Evolutionary conservation across 2,329 filamentous ascomycete genomes (phyloP).

Genomic region (Fusarium acutatum): DNA sequence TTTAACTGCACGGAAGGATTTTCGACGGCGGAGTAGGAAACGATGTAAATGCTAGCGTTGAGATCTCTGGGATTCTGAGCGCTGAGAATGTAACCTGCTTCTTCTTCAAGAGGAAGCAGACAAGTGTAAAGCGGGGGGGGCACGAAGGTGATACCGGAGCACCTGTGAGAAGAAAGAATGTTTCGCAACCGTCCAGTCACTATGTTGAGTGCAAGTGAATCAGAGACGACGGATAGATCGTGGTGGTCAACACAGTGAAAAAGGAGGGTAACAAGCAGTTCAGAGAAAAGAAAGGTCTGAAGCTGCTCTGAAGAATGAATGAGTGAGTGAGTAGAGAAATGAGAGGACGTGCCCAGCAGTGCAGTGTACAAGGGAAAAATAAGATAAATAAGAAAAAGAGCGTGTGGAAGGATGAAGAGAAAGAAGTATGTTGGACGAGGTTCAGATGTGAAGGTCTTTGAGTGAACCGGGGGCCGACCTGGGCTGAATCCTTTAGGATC

Average conservation of each 20-base stretch:
- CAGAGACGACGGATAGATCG: slow-evolving; percentile 20
- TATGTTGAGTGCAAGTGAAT: slow-evolving; percentile 25
- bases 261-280: slow-evolving; percentile 45
- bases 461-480: slow-evolving; percentile 29
- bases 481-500: slow-evolving; percentile 6
- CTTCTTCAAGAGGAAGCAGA: slow-evolving; percentile 17
- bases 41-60: slow-evolving; percentile 14
- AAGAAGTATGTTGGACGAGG: slow-evolving; percentile 34
- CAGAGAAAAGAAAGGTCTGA: slow-evolving; percentile 23
- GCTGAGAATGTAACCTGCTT: slow-evolving; percentile 31
- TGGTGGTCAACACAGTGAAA: slow-evolving; percentile 32
- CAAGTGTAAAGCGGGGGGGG: slow-evolving; percentile 12
- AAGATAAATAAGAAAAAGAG: slow-evolving; percentile 21
- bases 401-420: slow-evolving; percentile 34
- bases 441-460: slow-evolving; percentile 32
- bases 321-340: slow-evolving; percentile 23
- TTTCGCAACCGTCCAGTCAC: slow-evolving; percentile 32
- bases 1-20: not conserved
- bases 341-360: slow-evolving; percentile 50
- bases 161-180: slow-evolving; percentile 45
- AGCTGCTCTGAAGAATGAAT: slow-evolving; percentile 28
- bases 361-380: slow-evolving; percentile 23
- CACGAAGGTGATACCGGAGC: slow-evolving; percentile 47
- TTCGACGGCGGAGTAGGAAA: not conserved
- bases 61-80: slow-evolving; percentile 38